These are phyloP conservation scores for Saururus chinensis DNA, from an alignment of 164 flowering plant species.

Conservation along the genomic window DNA sequence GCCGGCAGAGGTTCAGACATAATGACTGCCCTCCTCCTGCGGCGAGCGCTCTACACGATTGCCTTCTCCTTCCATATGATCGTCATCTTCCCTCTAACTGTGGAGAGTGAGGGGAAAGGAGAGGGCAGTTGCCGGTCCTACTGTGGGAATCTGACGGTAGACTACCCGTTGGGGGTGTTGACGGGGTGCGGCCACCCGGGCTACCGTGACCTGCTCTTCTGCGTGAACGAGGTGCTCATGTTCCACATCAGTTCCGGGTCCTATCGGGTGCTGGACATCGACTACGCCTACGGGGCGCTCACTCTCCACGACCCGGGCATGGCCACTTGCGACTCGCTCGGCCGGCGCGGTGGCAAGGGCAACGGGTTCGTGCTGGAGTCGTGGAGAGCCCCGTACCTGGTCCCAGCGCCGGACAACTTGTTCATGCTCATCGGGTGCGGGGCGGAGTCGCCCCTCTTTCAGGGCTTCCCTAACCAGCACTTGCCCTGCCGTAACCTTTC, in stretches of 20 bases:
- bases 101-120: neutral
- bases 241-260: constrained; percentile 85
- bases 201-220: constrained; percentile 62
- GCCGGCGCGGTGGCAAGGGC: constrained; percentile 29
- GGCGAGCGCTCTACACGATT: too few relatives aligned
- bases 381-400: constrained; percentile 54
- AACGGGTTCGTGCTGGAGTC: constrained; percentile 72
- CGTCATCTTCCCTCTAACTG: neutral
- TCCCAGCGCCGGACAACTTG: constrained; percentile 60
- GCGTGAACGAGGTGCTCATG: constrained; percentile 82
- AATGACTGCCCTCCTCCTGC: too few relatives aligned
- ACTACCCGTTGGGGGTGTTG: constrained; percentile 64
- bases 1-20: too few relatives aligned
- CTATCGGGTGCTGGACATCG: constrained; percentile 71
- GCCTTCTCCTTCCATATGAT: neutral
- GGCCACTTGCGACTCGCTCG: constrained; percentile 62
- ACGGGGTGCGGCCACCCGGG: constrained; percentile 85
- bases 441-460: constrained; percentile 66
- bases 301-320: constrained; percentile 72
- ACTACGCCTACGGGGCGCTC: constrained; percentile 64
- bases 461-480: constrained; percentile 74
- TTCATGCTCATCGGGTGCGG: constrained; percentile 84
- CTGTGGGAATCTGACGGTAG: constrained; percentile 76
- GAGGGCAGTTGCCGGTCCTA: constrained; percentile 46
- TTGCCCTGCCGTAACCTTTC: constrained; percentile 77